These are phyloP conservation scores for Nemania sp. DNA, from an alignment of 2,329 filamentous ascomycete genomes.

Conservation along the genomic window DNA sequence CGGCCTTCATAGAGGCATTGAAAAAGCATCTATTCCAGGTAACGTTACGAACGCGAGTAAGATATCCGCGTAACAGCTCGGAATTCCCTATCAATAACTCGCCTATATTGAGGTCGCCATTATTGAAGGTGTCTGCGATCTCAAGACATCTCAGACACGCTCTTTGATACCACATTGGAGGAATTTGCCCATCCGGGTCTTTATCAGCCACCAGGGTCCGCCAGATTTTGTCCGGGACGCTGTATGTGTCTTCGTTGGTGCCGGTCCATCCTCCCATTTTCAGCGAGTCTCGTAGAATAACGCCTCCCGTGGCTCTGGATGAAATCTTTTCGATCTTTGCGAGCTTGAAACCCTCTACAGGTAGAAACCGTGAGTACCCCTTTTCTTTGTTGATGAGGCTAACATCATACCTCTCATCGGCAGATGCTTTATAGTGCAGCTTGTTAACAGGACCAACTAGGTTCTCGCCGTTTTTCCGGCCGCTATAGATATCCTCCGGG, in stretches of 20 bases:
- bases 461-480: conserved; percentile 35
- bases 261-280: conserved; percentile 3
- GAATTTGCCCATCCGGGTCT: conserved; percentile 16
- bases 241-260: background rate
- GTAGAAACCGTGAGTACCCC: background rate
- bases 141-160: conserved; percentile 27
- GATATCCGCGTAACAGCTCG: conserved; percentile 7
- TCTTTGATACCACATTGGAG: conserved; percentile 34
- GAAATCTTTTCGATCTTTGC: background rate
- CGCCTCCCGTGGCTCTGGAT: conserved; percentile 2
- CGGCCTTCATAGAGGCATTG: background rate
- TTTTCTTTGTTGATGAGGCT: background rate
- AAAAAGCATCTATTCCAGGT: background rate
- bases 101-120: conserved; percentile 12
- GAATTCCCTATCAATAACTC: conserved; percentile 1
- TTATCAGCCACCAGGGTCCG: conserved; percentile 37
- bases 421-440: background rate
- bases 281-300: conserved; percentile 16
- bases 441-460: conserved; percentile 26
- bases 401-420: background rate
- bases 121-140: conserved; percentile 5
- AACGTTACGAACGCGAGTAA: background rate
- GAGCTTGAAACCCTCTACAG: background rate
- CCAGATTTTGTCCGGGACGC: conserved; percentile 36
- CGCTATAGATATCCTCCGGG: conserved; percentile 10